Conservation (phyloP, 352 stramenopile genomes). For the Lagenidium giganteum region DNA sequence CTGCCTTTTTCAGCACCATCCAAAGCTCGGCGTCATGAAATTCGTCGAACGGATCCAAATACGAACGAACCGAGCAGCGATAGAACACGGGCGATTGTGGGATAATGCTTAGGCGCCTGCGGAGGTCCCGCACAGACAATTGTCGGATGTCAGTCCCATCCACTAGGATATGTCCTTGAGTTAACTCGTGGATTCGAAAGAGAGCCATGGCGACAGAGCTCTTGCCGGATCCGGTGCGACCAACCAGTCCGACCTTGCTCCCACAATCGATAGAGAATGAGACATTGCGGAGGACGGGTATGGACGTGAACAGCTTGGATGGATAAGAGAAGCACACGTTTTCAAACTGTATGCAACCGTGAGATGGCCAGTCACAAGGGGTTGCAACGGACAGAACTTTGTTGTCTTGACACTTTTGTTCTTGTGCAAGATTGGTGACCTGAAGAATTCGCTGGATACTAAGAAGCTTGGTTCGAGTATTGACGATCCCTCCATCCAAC, state of each 20-base stretch:
- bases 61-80: slow-evolving; percentile 76
- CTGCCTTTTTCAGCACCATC: slow-evolving; percentile 21
- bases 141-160: slow-evolving; percentile 78
- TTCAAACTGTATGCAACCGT: slow-evolving; percentile 76
- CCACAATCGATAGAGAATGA: slow-evolving; percentile 71
- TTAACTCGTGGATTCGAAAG: slow-evolving; percentile 31
- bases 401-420: no score
- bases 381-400: no score
- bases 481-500: no score
- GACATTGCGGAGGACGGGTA: slow-evolving; percentile 32
- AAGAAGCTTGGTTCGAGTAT: no score
- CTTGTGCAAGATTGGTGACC: no score
- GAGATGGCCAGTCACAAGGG: slow-evolving; percentile 83
- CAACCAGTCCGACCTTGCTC: slow-evolving; percentile 41
- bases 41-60: slow-evolving; percentile 85
- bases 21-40: slow-evolving; percentile 45
- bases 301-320: slow-evolving; percentile 48
- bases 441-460: no score
- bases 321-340: slow-evolving; percentile 87
- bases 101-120: slow-evolving; percentile 46
- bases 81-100: slow-evolving; percentile 90
- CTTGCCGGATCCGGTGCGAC: slow-evolving; percentile 29
- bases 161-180: slow-evolving; percentile 61
- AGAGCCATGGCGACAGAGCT: slow-evolving; percentile 28
- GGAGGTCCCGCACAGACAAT: slow-evolving; percentile 21